Base-by-base conservation (phyloP, 805 yeast genomes). In the Kuraishia piskuri region DNA sequence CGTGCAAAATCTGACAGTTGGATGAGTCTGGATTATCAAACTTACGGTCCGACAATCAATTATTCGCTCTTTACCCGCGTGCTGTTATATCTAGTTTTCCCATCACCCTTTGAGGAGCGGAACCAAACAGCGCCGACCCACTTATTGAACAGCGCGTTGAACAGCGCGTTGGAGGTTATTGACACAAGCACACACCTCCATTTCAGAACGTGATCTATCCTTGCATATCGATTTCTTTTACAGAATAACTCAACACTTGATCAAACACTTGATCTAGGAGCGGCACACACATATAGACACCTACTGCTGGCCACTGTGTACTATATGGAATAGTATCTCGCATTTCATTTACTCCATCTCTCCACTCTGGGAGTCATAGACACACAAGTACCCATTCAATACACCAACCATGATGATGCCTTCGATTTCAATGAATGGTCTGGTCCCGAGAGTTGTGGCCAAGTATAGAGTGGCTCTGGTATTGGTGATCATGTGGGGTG, bases 401-500 rank as follows among this genome's bases (percentile, higher is more conserved):
- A 40, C 46, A 9, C 21, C 46, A 14, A 20, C 3, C 14, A 21
- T 45, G 22, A 23, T 23, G 25, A 47, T 47, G 24, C 49, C 25
- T 19, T 19, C 40, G 14, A 40, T 50, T 17, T 44, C 52, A 31
- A 47, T 37, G 26, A 36, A 21, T 26, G 25, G 48, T 21, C 23
- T 50, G 6, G 23, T 25, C 2, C 52, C 52, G 12, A 21, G 52
- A 25, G 46, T 37, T 4, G 37, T 50, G 14, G 25, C 24, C n/a
- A 50, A 50, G 48, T 44, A 50, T 37, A 50, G 48, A 19, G 37
- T 31, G 14, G 19, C 23, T 22, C n/a, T 50, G 22, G 48, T 22
- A 9, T n/a, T 50, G 48, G 37, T 50, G 22, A 22, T 50, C 6
- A 20, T 44, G 36, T 50, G 52, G 52, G 52, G 23, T 17, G 14